A percentile compares a stretch with the other conserved stretches of the same genome.
These are phyloP conservation scores for Solanum pimpinellifolium DNA, from an alignment of 257 asterid genomes.

Conservation along the genomic window DNA sequence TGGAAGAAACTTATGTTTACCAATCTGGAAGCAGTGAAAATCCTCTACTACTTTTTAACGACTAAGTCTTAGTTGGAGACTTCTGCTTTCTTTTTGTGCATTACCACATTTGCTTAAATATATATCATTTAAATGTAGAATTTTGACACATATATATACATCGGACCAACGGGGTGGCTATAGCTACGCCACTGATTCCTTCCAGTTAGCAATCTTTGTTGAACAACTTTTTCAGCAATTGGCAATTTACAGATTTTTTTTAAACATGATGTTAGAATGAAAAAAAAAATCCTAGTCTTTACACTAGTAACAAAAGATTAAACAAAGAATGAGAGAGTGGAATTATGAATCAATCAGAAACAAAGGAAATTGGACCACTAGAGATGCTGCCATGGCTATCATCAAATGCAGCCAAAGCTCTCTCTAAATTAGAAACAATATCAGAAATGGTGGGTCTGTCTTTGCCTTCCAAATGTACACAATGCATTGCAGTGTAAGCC, in stretches of 20 bases:
- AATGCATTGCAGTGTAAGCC: slow-evolving; percentile 78
- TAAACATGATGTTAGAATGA: slow-evolving; percentile 12
- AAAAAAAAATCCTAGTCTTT: background rate
- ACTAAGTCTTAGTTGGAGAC: background rate
- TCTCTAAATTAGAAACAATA: slow-evolving; percentile 65
- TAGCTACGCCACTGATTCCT: background rate
- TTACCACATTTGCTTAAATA: too few relatives aligned
- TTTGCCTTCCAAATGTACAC: slow-evolving; percentile 79
- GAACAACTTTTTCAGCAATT: background rate
- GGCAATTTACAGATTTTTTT: background rate
- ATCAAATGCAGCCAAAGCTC: slow-evolving; percentile 64
- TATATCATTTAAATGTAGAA: background rate
- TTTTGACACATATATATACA: too few relatives aligned
- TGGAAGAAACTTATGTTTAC: background rate
- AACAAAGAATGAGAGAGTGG: background rate
- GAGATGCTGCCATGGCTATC: slow-evolving; percentile 71
- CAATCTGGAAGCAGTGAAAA: background rate
- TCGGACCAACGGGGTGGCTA: background rate
- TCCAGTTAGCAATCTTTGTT: background rate
- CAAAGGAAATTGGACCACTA: slow-evolving; percentile 52
- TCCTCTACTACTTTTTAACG: background rate
- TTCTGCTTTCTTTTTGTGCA: background rate
- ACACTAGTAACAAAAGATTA: slow-evolving; percentile 1
- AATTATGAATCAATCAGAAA: slow-evolving; percentile 51
- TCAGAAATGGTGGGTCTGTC: slow-evolving; percentile 75